Base-by-base conservation (phyloP, 345 rosid species). In the Linum tenue region DNA sequence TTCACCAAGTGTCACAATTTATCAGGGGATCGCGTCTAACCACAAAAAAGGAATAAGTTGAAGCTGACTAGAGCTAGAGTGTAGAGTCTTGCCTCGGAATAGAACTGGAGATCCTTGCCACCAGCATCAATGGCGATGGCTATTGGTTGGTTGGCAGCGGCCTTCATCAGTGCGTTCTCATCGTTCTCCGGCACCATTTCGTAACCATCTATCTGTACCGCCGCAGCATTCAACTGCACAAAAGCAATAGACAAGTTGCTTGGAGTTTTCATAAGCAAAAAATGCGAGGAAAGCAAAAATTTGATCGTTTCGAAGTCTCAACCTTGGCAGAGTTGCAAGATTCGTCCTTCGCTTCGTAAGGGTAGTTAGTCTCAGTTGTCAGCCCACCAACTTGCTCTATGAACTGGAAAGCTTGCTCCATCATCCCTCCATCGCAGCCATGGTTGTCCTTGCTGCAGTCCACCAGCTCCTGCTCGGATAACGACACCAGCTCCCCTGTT, bases 81-180 rank as follows among this genome's bases (percentile, higher is more conserved):
- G 31, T 22, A 22, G 31, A 22, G 31, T 22, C 31, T 22, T 75
- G 82, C 91, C 91, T 88, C 90, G 3, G 90, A 86, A 79, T 88
- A 88, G 80, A 88, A 81, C 78, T 88, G 89, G 67, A 88, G 84
- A 72, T 88, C 91, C 3, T 85, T 78, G 69, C 89, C 76, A 14
- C 85, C 90, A 37, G 88, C 84, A 16, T 88, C 96, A 5, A 88
- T 84, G 48, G 96, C 96, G 7, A 88, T 90, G 1, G 90, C 74
- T 9, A 84, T 76, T 6, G 88, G 91, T 66, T 88, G 90, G 68
- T 67, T 78, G 3, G 82, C 80, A 5, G 73, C 92, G 0, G 80
- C 86, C 59, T 80, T 75, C 4, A 79, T 75, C 7, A 85, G 67
- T 41, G 83, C 76, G 59, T 41, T 72, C 68, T 83, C 85, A 55